phyloP scores from a whole-genome alignment of 176 grass and related monocot species.

The Carex cristatella region DNA sequence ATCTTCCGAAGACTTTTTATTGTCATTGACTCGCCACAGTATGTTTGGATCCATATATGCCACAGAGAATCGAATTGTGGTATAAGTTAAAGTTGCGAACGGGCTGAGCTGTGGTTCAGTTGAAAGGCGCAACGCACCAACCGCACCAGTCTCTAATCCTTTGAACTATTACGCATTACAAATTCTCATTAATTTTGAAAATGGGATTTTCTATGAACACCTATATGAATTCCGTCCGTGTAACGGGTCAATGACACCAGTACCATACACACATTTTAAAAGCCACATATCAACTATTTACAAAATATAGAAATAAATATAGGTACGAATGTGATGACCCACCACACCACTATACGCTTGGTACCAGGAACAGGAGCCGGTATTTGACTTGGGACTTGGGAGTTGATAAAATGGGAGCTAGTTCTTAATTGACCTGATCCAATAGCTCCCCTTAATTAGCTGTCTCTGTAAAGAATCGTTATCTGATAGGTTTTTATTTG shows the following conservation, averaged over 20 bases:
- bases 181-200: background rate
- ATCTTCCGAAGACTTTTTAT: too few species aligned
- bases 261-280: background rate
- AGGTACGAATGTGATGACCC: background rate
- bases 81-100: background rate
- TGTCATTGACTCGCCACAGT: background rate
- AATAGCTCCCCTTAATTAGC: background rate
- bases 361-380: background rate
- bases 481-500: background rate
- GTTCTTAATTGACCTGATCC: constrained; percentile 5
- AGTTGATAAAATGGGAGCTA: background rate
- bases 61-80: background rate
- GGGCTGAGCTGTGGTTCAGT: background rate
- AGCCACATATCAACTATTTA: background rate
- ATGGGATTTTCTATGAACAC: background rate
- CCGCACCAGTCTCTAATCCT: background rate
- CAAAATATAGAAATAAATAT: background rate
- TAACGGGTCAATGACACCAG: background rate
- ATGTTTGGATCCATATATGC: background rate
- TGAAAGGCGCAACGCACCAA: background rate
- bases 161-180: background rate
- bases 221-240: background rate
- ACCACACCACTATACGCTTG: background rate
- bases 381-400: background rate
- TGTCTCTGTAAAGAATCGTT: background rate